A percentile compares a stretch with the other conserved stretches of the same genome.
Evolutionary conservation across 805 yeast species (phyloP).

Genomic region (Teunomyces pallodes): DNA sequence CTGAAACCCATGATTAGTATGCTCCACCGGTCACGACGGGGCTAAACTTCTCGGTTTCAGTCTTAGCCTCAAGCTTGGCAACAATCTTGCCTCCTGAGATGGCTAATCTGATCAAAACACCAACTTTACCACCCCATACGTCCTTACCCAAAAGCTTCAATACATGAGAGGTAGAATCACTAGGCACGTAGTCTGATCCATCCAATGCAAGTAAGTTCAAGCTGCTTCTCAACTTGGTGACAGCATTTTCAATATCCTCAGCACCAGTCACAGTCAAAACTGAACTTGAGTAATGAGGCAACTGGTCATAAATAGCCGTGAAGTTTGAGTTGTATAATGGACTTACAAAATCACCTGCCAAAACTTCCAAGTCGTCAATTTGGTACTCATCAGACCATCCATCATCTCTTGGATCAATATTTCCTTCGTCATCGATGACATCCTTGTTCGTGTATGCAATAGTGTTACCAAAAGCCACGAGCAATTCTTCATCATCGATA

Average conservation of each 20-base stretch:
- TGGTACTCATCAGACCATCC: slow-evolving; percentile 94
- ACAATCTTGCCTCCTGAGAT: slow-evolving; percentile 55
- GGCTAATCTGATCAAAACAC: slow-evolving; percentile 48
- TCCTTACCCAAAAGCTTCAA: slow-evolving; percentile 84
- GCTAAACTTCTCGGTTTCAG: slow-evolving; percentile 47
- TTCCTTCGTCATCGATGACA: slow-evolving; percentile 67
- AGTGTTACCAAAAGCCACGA: slow-evolving; percentile 57
- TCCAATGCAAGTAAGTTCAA: slow-evolving; percentile 64
- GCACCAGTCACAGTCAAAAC: slow-evolving; percentile 61
- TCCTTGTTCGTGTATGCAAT: slow-evolving; percentile 78
- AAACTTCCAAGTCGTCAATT: slow-evolving; percentile 72
- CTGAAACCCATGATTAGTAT: slow-evolving; percentile 5
- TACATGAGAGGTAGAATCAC: slow-evolving; percentile 60
- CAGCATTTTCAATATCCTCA: slow-evolving; percentile 38
- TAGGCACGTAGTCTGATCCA: slow-evolving; percentile 62
- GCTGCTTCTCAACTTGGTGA: slow-evolving; percentile 47
- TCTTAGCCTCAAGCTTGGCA: slow-evolving; percentile 53
- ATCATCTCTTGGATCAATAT: slow-evolving; percentile 62
- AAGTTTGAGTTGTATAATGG: slow-evolving; percentile 81
- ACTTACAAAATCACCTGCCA: slow-evolving; percentile 76
- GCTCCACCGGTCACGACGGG: slow-evolving; percentile 47
- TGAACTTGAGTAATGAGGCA: slow-evolving; percentile 56
- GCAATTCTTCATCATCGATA: slow-evolving; percentile 37
- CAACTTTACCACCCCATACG: slow-evolving; percentile 57
- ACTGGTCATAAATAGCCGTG: slow-evolving; percentile 68